Conservation (phyloP, 352 stramenopile species). For the Pythium angustatum region DNA sequence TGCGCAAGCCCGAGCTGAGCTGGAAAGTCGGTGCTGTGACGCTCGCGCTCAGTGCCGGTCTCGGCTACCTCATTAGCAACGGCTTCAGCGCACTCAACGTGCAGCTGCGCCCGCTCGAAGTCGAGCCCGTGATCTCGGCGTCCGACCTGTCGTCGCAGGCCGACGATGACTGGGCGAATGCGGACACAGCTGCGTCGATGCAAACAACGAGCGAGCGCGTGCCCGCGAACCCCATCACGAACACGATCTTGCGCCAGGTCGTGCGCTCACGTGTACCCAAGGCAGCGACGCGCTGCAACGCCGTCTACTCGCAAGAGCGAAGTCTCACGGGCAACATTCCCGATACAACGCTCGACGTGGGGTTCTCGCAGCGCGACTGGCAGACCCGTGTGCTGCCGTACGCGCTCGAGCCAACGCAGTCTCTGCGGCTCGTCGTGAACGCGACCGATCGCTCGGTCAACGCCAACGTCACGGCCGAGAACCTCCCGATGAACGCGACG, state of each 20-base stretch:
- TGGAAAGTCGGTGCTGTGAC: not conserved
- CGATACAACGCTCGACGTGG: not conserved
- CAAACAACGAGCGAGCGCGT: not conserved
- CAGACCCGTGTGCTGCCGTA: not conserved
- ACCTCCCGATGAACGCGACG: constrained; percentile 19
- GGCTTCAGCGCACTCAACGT: constrained; percentile 19
- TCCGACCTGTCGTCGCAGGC: too few relatives aligned
- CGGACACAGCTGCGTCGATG: too few relatives aligned
- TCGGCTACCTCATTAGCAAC: constrained; percentile 13
- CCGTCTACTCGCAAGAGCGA: not conserved
- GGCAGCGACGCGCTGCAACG: not conserved
- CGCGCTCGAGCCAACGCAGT: not conserved
- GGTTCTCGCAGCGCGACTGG: constrained; percentile 10
- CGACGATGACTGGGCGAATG: too few relatives aligned
- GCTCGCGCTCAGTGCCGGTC: not conserved
- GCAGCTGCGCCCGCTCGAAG: constrained; percentile 1
- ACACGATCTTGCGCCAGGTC: constrained; percentile 13
- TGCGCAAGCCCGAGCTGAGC: not conserved
- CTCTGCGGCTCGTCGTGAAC: constrained; percentile 12
- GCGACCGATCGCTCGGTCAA: constrained; percentile 4
- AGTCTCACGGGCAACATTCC: too few relatives aligned
- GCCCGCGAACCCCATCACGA: constrained; percentile 1
- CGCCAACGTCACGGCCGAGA: not conserved
- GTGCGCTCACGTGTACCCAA: not conserved
- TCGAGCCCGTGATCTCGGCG: not conserved